Percentiles rank a stretch among this genome's conserved stretches.
Evolutionary conservation across 306 rosid genomes (phyloP).

Genomic region (Malus fusca): DNA sequence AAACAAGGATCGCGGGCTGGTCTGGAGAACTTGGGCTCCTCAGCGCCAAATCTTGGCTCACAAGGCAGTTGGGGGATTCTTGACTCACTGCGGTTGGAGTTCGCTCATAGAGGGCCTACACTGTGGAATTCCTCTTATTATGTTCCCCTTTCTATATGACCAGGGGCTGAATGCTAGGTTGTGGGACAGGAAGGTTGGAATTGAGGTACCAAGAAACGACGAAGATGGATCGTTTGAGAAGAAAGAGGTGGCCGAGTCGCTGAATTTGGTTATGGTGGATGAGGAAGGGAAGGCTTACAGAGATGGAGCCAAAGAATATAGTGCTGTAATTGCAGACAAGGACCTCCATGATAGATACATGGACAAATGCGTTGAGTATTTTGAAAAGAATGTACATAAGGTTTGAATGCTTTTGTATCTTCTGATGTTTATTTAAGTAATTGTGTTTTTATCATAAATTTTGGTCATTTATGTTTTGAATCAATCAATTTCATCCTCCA

Average conservation of each 20-base stretch:
- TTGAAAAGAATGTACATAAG: background rate
- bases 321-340: conserved; percentile 5
- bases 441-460: too few species aligned
- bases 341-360: conserved; percentile 11
- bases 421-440: background rate
- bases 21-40: conserved; percentile 53
- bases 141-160: conserved; percentile 13
- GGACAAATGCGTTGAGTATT: conserved; percentile 2
- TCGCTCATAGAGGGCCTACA: conserved; percentile 30
- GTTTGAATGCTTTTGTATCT: background rate
- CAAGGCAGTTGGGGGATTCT: conserved; percentile 37
- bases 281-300: conserved; percentile 30
- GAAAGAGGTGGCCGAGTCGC: conserved; percentile 12
- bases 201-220: conserved; percentile 23
- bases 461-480: too few species aligned
- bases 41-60: conserved; percentile 47
- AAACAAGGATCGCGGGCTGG: conserved; percentile 27
- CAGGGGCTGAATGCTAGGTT: conserved; percentile 20
- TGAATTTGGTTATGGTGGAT: conserved; percentile 23
- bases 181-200: conserved; percentile 26
- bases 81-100: conserved; percentile 53
- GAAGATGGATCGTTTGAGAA: conserved; percentile 22
- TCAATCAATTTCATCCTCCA: too few species aligned
- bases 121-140: background rate
- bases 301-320: conserved; percentile 21